Percentiles rank a stretch among this genome's conserved stretches.
These are phyloP conservation scores for Lentinus tigrinus DNA, from an alignment of 768 basidiomycete genomes.

Conservation along the genomic window DNA sequence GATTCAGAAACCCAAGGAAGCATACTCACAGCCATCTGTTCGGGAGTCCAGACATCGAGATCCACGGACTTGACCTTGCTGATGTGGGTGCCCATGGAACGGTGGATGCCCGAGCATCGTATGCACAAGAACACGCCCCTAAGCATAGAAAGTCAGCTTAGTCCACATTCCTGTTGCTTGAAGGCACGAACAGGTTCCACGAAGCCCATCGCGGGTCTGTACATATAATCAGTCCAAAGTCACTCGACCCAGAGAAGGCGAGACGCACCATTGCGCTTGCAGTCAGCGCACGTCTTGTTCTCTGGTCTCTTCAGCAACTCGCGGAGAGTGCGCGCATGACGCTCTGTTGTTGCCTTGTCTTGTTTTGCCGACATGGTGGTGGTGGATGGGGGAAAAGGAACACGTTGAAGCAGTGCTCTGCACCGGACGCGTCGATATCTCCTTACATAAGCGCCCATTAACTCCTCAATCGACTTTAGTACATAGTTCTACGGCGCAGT, in stretches of 20 bases:
- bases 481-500: no score
- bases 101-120: constrained; percentile 95
- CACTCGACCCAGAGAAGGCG: not conserved
- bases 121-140: constrained; percentile 96
- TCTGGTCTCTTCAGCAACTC: constrained; percentile 87
- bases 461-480: no score
- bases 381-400: constrained; percentile 7
- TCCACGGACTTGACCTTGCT: constrained; percentile 97
- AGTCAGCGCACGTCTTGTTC: constrained; percentile 95
- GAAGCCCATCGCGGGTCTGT: constrained; percentile 97
- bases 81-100: constrained; percentile 98
- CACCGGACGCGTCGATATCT: not conserved
- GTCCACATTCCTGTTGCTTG: not conserved
- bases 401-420: constrained; percentile 21
- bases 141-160: not conserved
- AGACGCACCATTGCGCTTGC: constrained; percentile 87
- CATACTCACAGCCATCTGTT: constrained; percentile 85
- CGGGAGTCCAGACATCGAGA: constrained; percentile 95
- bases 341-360: constrained; percentile 86
- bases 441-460: not conserved
- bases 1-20: not conserved
- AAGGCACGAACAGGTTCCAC: constrained; percentile 80
- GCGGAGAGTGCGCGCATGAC: constrained; percentile 72
- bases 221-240: constrained; percentile 1
- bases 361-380: constrained; percentile 45